Percentiles rank a stretch among this genome's conserved stretches.
These are phyloP conservation scores for Nitzschia putrida DNA, from an alignment of 108 stramenopile genomes.

Conservation along the genomic window DNA sequence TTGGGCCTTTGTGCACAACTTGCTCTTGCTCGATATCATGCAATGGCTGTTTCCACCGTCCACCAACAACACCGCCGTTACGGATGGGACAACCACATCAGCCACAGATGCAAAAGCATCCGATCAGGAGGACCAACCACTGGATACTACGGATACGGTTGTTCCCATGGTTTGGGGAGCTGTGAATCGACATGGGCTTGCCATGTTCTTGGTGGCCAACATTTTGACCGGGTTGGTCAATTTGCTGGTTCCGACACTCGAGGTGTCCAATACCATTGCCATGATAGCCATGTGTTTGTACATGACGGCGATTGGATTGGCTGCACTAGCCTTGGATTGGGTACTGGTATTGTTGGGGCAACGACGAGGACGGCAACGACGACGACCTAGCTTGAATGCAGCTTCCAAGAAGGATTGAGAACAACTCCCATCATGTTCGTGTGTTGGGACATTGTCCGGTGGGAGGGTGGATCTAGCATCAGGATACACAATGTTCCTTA, in stretches of 20 bases:
- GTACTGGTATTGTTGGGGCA: background rate
- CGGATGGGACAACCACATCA: background rate
- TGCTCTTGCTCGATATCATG: conserved; percentile 34
- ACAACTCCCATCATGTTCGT: too few species aligned
- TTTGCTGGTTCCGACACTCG: conserved; percentile 79
- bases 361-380: too few species aligned
- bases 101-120: too few species aligned
- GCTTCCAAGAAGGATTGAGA: too few species aligned
- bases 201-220: conserved; percentile 88
- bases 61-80: background rate
- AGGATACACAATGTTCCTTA: too few species aligned
- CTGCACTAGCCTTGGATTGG: conserved; percentile 13
- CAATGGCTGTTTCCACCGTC: conserved; percentile 1
- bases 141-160: background rate
- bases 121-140: too few species aligned
- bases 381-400: too few species aligned
- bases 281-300: conserved; percentile 61
- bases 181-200: conserved; percentile 78
- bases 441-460: too few species aligned
- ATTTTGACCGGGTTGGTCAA: conserved; percentile 86
- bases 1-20: conserved; percentile 75
- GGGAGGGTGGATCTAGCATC: too few species aligned
- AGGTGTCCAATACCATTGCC: conserved; percentile 51
- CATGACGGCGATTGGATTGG: conserved; percentile 52
- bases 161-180: conserved; percentile 54